phyloP scores from a whole-genome alignment of 2,329 filamentous ascomycete species.

The Neofusicoccum sp. region DNA sequence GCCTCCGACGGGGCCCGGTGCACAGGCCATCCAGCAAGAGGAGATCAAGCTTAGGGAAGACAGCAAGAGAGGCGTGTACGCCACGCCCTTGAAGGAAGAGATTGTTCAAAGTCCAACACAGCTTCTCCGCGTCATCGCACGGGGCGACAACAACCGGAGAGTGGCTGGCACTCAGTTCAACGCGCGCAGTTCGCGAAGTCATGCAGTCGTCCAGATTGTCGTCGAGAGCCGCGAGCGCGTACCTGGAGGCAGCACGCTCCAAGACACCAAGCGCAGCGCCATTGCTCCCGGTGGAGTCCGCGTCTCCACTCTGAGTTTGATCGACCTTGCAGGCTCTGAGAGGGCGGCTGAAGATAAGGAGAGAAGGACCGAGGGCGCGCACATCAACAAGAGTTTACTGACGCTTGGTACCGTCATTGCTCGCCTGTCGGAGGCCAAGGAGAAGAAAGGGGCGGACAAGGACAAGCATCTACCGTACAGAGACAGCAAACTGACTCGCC shows the following conservation, averaged over 20 bases:
- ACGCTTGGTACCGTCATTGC: constrained; percentile 95
- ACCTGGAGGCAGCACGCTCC: constrained; percentile 50
- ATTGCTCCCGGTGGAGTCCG: constrained; percentile 78
- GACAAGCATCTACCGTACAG: constrained; percentile 95
- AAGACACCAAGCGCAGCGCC: constrained; percentile 41
- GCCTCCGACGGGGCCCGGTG: constrained; percentile 51
- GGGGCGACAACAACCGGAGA: constrained; percentile 84
- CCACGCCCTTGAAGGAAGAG: constrained; percentile 92
- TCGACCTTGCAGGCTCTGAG: constrained; percentile 94
- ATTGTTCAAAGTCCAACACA: constrained; percentile 98
- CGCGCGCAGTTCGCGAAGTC: constrained; percentile 90
- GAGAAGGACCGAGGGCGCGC: constrained; percentile 86
- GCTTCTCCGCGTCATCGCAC: constrained; percentile 87
- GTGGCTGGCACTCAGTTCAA: constrained; percentile 98
- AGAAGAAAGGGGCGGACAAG: constrained; percentile 76
- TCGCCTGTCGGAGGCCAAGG: constrained; percentile 83
- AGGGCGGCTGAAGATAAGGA: constrained; percentile 95
- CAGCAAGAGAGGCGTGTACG: constrained; percentile 93
- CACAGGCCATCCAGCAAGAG: constrained; percentile 60
- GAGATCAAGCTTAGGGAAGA: constrained; percentile 98
- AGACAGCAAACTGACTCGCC: constrained; percentile 92
- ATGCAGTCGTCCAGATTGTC: constrained; percentile 97
- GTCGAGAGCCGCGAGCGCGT: constrained; percentile 92
- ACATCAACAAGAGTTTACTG: constrained; percentile 97
- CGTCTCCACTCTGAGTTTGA: constrained; percentile 91